Percentiles rank a stretch among this genome's conserved stretches.
phyloP scores from a whole-genome alignment of 2,329 filamentous ascomycete genomes.

The Mariannaea elegans region DNA sequence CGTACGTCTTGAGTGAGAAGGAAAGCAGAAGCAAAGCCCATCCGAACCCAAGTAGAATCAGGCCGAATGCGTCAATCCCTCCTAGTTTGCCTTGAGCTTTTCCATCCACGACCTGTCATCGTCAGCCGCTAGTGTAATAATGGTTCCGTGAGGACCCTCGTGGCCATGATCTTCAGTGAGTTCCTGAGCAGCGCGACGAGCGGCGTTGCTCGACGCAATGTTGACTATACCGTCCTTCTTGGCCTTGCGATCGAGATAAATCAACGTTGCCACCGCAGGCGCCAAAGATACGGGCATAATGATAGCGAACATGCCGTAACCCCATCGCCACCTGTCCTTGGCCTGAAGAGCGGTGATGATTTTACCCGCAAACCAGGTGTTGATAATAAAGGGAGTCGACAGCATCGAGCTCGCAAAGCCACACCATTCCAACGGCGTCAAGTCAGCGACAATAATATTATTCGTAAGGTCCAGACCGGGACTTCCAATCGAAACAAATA shows the following conservation, averaged over 20 bases:
- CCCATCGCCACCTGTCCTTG: constrained; percentile 49
- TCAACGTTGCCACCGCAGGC: constrained; percentile 62
- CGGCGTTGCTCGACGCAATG: constrained; percentile 46
- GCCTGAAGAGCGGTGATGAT: constrained; percentile 51
- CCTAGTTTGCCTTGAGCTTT: constrained; percentile 49
- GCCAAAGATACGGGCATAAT: constrained; percentile 64
- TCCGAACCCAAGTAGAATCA: constrained; percentile 56
- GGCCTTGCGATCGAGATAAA: constrained; percentile 66
- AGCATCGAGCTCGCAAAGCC: constrained; percentile 44
- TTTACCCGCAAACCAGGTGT: constrained; percentile 50
- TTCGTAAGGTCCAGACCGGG: constrained; percentile 69
- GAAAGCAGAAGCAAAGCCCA: constrained; percentile 72
- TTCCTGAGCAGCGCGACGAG: constrained; percentile 42
- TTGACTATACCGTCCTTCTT: constrained; percentile 57
- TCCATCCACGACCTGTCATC: constrained; percentile 32
- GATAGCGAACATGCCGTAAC: constrained; percentile 68
- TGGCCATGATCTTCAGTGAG: constrained; percentile 25
- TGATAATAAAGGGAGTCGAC: constrained; percentile 47
- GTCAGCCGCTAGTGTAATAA: constrained; percentile 24
- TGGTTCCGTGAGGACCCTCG: constrained; percentile 28
- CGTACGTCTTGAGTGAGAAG: constrained; percentile 63
- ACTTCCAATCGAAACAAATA: constrained; percentile 67
- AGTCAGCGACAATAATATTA: constrained; percentile 71
- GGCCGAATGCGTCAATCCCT: constrained; percentile 50
- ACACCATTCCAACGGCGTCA: constrained; percentile 57